phyloP scores from a whole-genome alignment of 805 yeast genomes.

The Kluyveromyces starmeri region DNA sequence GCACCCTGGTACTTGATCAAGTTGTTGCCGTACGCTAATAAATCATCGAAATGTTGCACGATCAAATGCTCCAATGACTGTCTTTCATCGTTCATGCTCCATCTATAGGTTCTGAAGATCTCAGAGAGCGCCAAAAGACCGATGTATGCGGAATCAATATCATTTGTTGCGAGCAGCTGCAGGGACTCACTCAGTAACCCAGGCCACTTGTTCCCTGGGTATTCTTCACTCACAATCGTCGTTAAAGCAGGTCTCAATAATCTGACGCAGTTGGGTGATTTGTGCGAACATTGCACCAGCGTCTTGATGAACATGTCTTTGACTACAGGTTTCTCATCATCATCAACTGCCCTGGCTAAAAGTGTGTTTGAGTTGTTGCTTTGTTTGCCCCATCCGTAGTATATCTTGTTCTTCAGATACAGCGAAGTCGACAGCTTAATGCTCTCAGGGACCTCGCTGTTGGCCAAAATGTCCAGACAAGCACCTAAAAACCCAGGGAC shows the following conservation, averaged over 20 bases:
- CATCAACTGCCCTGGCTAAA: conserved; percentile 36
- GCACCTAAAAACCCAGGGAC: conserved; percentile 73
- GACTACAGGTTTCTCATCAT: conserved; percentile 67
- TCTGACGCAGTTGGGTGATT: conserved; percentile 33
- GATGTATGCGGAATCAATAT: conserved; percentile 41
- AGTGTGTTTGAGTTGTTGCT: conserved; percentile 22
- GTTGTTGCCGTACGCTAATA: conserved; percentile 56
- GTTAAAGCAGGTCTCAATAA: conserved; percentile 43
- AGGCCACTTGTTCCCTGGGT: conserved; percentile 44
- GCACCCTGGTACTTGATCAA: conserved; percentile 33
- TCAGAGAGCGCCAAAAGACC: conserved; percentile 67
- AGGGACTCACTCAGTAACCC: conserved; percentile 39
- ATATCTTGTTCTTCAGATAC: conserved; percentile 68
- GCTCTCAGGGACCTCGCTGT: conserved; percentile 40
- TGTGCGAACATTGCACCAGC: conserved; percentile 39
- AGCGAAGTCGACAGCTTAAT: conserved; percentile 70
- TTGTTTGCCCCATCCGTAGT: conserved; percentile 48
- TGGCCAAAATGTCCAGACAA: conserved; percentile 64
- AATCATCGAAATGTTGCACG: conserved; percentile 50
- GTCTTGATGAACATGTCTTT: conserved; percentile 61
- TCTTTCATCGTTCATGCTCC: conserved; percentile 53
- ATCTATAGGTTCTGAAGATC: conserved; percentile 60
- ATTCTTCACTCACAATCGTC: conserved; percentile 43
- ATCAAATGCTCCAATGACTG: conserved; percentile 47
- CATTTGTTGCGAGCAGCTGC: conserved; percentile 36